These are phyloP conservation scores for Corniculantispora saksenae DNA, from an alignment of 2,329 filamentous ascomycete genomes.

Conservation along the genomic window DNA sequence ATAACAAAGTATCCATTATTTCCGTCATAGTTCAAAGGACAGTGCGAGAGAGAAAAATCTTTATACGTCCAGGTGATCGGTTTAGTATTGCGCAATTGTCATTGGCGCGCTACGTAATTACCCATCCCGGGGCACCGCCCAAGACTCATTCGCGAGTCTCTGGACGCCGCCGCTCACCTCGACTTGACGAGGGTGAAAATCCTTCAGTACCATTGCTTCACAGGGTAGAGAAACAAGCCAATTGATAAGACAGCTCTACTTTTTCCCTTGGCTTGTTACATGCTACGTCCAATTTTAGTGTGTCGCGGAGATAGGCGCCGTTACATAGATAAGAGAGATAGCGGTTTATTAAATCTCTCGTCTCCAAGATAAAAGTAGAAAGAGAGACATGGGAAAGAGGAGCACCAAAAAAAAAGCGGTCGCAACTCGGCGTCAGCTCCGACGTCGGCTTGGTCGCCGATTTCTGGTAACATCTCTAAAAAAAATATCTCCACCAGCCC, in stretches of 20 bases:
- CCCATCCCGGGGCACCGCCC: not conserved
- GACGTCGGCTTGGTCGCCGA: slow-evolving; percentile 11
- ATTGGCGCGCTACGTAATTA: slow-evolving; percentile 14
- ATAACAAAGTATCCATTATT: slow-evolving; percentile 7
- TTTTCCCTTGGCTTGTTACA: slow-evolving; percentile 8
- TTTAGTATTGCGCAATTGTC: slow-evolving; percentile 10
- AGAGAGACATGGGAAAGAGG: not conserved
- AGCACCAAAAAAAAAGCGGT: slow-evolving; percentile 8
- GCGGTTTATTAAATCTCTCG: slow-evolving; percentile 19
- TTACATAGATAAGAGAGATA: slow-evolving; percentile 20
- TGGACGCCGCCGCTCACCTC: not conserved
- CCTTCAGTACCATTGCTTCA: no score
- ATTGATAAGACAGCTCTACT: slow-evolving; percentile 10
- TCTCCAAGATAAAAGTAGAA: not conserved
- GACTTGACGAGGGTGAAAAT: no score
- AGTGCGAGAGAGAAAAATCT: not conserved
- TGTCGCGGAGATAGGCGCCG: slow-evolving; percentile 13
- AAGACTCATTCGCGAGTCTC: not conserved
- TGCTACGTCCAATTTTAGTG: not conserved
- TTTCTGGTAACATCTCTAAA: not conserved
- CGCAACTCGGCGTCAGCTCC: slow-evolving; percentile 2
- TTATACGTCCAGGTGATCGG: slow-evolving; percentile 1
- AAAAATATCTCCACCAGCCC: not conserved
- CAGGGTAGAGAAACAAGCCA: not conserved
- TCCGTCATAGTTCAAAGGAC: not conserved